phyloP scores from a whole-genome alignment of 768 basidiomycete species.

The Vararia minispora region DNA sequence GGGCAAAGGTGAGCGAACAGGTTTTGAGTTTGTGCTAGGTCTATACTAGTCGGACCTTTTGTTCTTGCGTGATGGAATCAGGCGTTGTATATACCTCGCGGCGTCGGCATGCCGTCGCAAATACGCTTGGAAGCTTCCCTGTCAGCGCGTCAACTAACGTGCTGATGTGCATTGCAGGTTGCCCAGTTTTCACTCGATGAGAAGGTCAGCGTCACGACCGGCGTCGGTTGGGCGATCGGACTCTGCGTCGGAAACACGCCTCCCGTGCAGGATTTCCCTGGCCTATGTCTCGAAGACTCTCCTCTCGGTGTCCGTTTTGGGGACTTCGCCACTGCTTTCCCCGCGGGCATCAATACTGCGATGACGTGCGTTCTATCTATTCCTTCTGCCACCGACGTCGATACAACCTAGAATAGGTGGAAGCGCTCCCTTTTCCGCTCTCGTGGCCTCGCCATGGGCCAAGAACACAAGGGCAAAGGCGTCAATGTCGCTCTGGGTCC shows the following conservation, averaged over 20 bases:
- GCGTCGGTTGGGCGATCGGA: slow-evolving; percentile 42
- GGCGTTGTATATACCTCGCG: too few relatives aligned
- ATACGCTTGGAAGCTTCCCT: too few relatives aligned
- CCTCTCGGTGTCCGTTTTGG: slow-evolving; percentile 71
- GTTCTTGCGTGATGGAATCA: too few relatives aligned
- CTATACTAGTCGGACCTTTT: too few relatives aligned
- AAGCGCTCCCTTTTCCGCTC: slow-evolving; percentile 69
- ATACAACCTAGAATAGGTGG: slow-evolving; percentile 36
- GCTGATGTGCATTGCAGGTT: too few relatives aligned
- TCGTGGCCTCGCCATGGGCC: slow-evolving; percentile 70
- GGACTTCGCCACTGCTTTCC: slow-evolving; percentile 71
- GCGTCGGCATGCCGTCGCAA: too few relatives aligned
- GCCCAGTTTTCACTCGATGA: slow-evolving; percentile 11
- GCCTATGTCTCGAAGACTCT: slow-evolving; percentile 67
- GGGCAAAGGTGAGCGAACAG: slow-evolving; percentile 18
- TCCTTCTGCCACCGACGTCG: neutral
- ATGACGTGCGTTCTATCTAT: slow-evolving; percentile 48
- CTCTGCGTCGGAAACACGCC: slow-evolving; percentile 63
- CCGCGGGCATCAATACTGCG: slow-evolving; percentile 72
- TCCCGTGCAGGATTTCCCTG: slow-evolving; percentile 42
- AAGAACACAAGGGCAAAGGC: slow-evolving; percentile 77
- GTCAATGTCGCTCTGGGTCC: slow-evolving; percentile 69
- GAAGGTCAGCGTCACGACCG: slow-evolving; percentile 14
- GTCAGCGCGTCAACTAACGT: too few relatives aligned
- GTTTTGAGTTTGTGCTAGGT: too few relatives aligned